Evolutionary conservation across 2,329 filamentous ascomycete genomes (phyloP), one percentile per base, ranked within the genome.

Genomic region (Talaromyces sp.): DNA sequence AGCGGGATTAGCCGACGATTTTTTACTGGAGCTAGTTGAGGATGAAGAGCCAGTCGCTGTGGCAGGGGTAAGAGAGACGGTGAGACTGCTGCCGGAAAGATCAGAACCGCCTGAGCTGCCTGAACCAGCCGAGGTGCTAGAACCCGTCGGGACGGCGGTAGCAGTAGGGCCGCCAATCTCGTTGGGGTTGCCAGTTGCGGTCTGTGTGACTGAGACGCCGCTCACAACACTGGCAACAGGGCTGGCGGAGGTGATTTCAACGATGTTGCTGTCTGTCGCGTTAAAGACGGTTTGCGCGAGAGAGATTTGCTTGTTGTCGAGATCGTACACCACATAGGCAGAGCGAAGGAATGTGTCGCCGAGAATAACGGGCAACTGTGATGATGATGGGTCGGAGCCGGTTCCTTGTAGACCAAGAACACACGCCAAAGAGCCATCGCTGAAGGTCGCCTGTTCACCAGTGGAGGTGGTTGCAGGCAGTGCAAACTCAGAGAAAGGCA

Each of bases 341-440:
- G 87, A 89, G 47, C 89, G 82, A 63, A 92, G 78, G 73, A 92
- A 92, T 0, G 89, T 90, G 73, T 91, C 89, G n/a, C 89, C 89
- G 35, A 91, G 77, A 1, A 91, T 85, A 57, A 83, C 82, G 9
- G 83, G 83, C 22, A 82, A 79, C 8, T 9, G 3, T 19, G 27
- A 1, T 19, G 27, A 1, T 7, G 6, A 9, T 2, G 47, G 13
- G 24, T 27, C 47, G 22, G 56, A 43, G 19, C 3, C 81, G 82
- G 2, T 86, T 82, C 1, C 87, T 85, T 9, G 84, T 66, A 91
- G 84, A 66, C 88, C 89, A 70, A 91, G 90, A 27, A 88, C 81
- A 68, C 89, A 91, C 6, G 87, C 85, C 0, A 54, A 41, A 0
- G 16, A 31, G 19, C 65, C 62, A 39, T 62, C 50, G 9, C 39